Evolutionary conservation across 2,329 filamentous ascomycete species (phyloP), one percentile per base, ranked within the genome.

Genomic region (Aspergillus intermedius): DNA sequence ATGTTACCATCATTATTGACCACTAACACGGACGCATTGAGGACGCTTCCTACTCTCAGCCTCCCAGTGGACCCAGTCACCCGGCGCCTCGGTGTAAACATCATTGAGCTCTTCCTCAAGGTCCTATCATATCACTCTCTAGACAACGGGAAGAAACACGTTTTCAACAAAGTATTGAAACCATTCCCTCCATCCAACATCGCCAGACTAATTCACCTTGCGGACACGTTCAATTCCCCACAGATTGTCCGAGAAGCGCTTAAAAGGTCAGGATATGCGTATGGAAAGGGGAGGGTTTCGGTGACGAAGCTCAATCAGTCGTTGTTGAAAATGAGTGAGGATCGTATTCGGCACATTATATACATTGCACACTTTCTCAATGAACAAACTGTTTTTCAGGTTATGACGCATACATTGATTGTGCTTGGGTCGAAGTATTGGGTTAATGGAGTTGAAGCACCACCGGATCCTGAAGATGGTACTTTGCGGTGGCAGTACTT

Each of bases 331-430:
- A 47, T 64, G 40, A 65, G 58, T n/a, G 69, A 72, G 55, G 67
- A 69, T 40, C 63, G 63, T 7, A 56, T 70, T 45, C 67, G 71
- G 8, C 68, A 73, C 46, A 65, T 60, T 13, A 64, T 71, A 10
- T 64, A 67, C 22, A 61, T 72, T 45, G 66, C 70, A 1, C 52
- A 56, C 10, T 62, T 65, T 42, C 50, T 73, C 8, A 47, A 62
- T 19, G 55, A 68, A 7, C 42, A 56, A 5, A 48, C 48, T 21
- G 54, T 68, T 6, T 54, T 62, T 13, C 56, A 61, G 48, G 51
- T 61, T 19, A 50, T 65, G 47, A 64, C 69, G 17, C 68, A 70
- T 55, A 54, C 58, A 5, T 49, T 74, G 44, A 52, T 72, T 5
- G 30, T 72, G 13, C 30, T 55, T 19, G 71, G 71, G 4, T 73